These are phyloP conservation scores for Kwoniella sp. DNA, from an alignment of 768 basidiomycete genomes.

Conservation along the genomic window DNA sequence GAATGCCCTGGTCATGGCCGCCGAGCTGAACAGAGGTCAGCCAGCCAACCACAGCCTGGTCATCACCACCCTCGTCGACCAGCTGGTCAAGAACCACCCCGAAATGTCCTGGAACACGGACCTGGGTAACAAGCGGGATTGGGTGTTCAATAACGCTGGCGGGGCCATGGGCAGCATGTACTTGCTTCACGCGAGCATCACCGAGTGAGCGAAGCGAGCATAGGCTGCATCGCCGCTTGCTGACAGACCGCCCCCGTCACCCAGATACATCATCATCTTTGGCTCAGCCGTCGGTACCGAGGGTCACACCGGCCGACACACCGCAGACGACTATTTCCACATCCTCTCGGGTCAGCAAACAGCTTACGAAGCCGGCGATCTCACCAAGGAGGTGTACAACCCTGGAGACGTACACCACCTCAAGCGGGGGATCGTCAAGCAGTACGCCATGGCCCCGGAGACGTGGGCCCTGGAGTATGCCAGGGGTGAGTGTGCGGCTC, in stretches of 20 bases:
- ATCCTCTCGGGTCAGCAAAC: conserved; percentile 92
- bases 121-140: conserved; percentile 59
- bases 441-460: conserved; percentile 96
- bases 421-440: conserved; percentile 77
- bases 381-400: conserved; percentile 77
- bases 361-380: conserved; percentile 75
- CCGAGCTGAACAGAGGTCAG: conserved; percentile 3
- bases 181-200: conserved; percentile 91
- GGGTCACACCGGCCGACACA: conserved; percentile 88
- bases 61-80: conserved; percentile 73
- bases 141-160: conserved; percentile 96
- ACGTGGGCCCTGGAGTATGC: conserved; percentile 96
- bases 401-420: conserved; percentile 82
- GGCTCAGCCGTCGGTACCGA: conserved; percentile 96
- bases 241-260: not conserved
- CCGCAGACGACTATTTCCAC: conserved; percentile 97
- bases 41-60: conserved; percentile 61
- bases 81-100: conserved; percentile 71
- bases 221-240: not conserved
- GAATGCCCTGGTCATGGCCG: conserved; percentile 61
- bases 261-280: conserved; percentile 60
- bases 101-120: conserved; percentile 51
- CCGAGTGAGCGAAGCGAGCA: conserved; percentile 72
- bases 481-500: conserved; percentile 69
- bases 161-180: conserved; percentile 97